phyloP scores from a whole-genome alignment of 2,329 filamentous ascomycete genomes.

The Monilinia aucupariae region DNA sequence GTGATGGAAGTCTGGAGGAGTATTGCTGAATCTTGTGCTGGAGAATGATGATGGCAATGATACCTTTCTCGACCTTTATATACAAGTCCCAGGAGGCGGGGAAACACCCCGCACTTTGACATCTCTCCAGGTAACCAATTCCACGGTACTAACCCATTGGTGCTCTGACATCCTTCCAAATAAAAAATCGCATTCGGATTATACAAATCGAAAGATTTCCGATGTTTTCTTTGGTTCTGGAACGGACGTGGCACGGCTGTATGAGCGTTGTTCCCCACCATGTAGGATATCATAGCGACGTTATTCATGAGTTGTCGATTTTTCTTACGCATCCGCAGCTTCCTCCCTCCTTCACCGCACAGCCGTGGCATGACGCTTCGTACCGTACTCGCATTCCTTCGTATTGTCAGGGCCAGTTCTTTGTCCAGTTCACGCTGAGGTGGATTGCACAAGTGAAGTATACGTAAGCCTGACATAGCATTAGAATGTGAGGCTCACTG shows the following conservation, averaged over 20 bases:
- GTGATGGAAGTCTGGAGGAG: background rate
- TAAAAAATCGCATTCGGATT: background rate
- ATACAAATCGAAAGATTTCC: background rate
- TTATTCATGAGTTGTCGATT: background rate
- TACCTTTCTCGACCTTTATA: conserved; percentile 4
- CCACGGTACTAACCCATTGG: background rate
- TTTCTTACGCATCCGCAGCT: background rate
- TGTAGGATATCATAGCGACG: background rate
- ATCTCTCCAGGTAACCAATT: background rate
- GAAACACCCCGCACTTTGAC: background rate
- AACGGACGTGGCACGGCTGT: conserved; percentile 3
- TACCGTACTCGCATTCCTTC: too few relatives aligned
- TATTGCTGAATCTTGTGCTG: background rate
- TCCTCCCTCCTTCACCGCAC: background rate
- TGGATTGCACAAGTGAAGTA: too few relatives aligned
- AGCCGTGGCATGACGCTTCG: background rate
- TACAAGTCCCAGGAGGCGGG: background rate
- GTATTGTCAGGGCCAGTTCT: too few relatives aligned
- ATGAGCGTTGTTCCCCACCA: background rate
- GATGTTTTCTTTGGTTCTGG: background rate
- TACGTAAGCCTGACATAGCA: too few relatives aligned
- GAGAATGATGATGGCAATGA: background rate
- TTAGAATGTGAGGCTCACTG: too few relatives aligned
- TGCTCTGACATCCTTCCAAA: background rate
- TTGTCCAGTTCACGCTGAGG: too few relatives aligned